Percentiles rank a stretch among this genome's conserved stretches.
Conservation (phyloP, 805 yeast species). For the Saturnispora gosingensis region DNA sequence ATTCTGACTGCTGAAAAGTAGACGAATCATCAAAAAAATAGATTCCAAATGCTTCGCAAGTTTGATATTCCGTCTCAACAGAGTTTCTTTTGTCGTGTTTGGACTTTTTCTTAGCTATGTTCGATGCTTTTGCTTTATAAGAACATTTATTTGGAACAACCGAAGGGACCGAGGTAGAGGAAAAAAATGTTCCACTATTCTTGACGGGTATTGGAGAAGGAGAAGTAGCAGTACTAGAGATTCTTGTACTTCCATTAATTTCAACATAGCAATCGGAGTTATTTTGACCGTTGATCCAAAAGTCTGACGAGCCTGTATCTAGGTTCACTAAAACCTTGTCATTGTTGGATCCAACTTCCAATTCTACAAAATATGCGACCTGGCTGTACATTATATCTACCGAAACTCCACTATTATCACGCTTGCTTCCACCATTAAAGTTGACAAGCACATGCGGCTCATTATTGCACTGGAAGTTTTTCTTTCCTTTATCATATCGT, state of each 20-base stretch:
- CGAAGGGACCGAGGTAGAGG: background rate
- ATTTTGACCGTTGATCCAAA: conserved; percentile 41
- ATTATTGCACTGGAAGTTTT: background rate
- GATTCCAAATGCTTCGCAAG: conserved; percentile 33
- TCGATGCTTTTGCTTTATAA: background rate
- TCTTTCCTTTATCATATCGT: background rate
- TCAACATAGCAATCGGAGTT: conserved; percentile 5
- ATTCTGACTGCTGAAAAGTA: conserved; percentile 20
- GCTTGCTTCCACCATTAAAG: background rate
- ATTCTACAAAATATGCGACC: conserved; percentile 28
- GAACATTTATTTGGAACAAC: background rate
- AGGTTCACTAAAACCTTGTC: conserved; percentile 42
- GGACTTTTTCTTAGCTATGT: background rate
- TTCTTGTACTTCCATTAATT: background rate
- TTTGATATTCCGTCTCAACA: conserved; percentile 2
- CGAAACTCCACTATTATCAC: conserved; percentile 1
- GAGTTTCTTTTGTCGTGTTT: background rate
- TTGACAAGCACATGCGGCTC: conserved; percentile 1
- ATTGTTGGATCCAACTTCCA: conserved; percentile 44
- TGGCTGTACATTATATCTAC: conserved; percentile 7
- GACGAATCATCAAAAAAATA: conserved; percentile 30
- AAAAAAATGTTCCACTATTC: background rate
- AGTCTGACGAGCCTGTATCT: conserved; percentile 63
- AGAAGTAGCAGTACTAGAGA: background rate
- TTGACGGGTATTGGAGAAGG: background rate